Conservation (phyloP, 805 yeast genomes). For the Lachancea dasiensis region DNA sequence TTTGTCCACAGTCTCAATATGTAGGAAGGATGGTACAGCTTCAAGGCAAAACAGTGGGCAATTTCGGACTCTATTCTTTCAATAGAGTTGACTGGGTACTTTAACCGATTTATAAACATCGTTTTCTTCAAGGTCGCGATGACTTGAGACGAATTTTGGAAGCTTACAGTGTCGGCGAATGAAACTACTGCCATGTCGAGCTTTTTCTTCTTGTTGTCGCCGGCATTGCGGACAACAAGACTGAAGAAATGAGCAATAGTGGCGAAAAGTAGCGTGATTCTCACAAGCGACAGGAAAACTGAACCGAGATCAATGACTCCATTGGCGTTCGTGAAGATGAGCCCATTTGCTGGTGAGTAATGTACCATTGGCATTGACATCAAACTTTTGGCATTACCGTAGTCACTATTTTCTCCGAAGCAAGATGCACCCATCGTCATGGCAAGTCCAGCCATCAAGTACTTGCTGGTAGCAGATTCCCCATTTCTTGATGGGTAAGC, state of each 20-base stretch:
- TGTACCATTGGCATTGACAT: conserved; percentile 42
- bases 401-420: conserved; percentile 44
- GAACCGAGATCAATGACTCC: conserved; percentile 26
- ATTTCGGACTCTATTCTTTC: conserved; percentile 19
- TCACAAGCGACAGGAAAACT: conserved; percentile 26
- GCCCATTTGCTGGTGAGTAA: conserved; percentile 21
- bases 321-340: conserved; percentile 19
- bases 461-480: conserved; percentile 37
- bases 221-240: conserved; percentile 11
- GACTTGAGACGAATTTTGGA: conserved; percentile 11
- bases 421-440: conserved; percentile 58
- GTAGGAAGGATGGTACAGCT: conserved; percentile 15
- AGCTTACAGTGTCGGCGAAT: conserved; percentile 15
- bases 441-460: conserved; percentile 59
- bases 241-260: conserved; percentile 26
- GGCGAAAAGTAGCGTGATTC: conserved; percentile 23
- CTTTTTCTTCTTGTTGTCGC: conserved; percentile 4
- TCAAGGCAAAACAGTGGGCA: conserved; percentile 24
- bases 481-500: conserved; percentile 9
- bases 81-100: conserved; percentile 17
- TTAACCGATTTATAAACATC: conserved; percentile 16
- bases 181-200: conserved; percentile 8
- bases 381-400: conserved; percentile 37
- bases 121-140: conserved; percentile 18
- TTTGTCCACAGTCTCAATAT: conserved; percentile 15